Base-by-base conservation (phyloP, 768 basidiomycete genomes). In the Lenzites betulinus region DNA sequence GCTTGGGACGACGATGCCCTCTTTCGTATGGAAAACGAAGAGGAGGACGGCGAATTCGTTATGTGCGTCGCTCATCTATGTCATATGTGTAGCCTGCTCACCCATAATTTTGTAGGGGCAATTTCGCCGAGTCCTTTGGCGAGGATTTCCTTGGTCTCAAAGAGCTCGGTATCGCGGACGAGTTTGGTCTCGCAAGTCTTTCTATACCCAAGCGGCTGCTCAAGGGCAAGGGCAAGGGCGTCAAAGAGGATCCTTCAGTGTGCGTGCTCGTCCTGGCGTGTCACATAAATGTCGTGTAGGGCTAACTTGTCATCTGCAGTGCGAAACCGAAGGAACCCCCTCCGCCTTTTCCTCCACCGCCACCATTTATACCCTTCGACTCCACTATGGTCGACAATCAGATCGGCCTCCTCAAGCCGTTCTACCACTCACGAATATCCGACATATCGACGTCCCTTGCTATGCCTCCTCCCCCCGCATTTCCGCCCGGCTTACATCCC, bases 131-230 rank as follows among this genome's bases (percentile, higher is more conserved):
- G 51, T 80, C 86, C 16, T 81, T 95, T 16, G 95, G 94, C 33
- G 94, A 95, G 67, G 95, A 98, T 72, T 96, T 95, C 75, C 82
- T 98, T 13, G 95, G 95, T 12, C 79, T 98, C 26, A 83, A 85
- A 51, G 93, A 91, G 69, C 76, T 94, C 44, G 95, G 95, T 30
- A 92, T 97, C 51, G 94, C 93, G 22, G 83, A 82, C 43, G 95
- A 97, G 69, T 80, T 90, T 51, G 92, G 92, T 15, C 76, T 96
- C 61, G 82, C 88, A 16, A 88, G 82, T 64, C 81, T 98, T 54
- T 83, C 80, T 18, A 82, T 96, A 36, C 95, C 95, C 11, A 88
- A 87, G 74, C 82, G 79, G 62, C 73, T 98, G 33, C 82, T 95
- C 71, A 85, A 83, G 69, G 81, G 85, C 59, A 88, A 87, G 75